These are phyloP conservation scores for Boletus coccyginus DNA, from an alignment of 768 basidiomycete genomes.

Conservation along the genomic window DNA sequence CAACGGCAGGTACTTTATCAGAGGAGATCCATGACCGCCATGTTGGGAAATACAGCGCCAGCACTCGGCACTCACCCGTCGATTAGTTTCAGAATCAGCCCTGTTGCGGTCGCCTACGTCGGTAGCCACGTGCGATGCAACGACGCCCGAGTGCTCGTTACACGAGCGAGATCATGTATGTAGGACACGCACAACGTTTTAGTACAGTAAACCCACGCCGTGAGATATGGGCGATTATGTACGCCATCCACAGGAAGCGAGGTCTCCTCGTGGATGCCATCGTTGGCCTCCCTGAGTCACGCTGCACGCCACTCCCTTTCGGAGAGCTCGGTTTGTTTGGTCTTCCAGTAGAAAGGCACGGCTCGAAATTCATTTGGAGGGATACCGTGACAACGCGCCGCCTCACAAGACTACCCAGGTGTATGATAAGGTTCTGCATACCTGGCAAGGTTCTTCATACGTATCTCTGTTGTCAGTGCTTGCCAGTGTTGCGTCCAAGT, in stretches of 20 bases:
- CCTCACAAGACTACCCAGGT: too few relatives aligned
- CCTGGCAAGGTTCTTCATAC: too few relatives aligned
- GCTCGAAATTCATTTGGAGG: neutral
- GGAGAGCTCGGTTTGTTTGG: too few relatives aligned
- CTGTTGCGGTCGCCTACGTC: neutral
- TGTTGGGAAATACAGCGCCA: conserved; percentile 1
- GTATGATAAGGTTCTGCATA: too few relatives aligned
- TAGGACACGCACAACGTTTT: conserved; percentile 10
- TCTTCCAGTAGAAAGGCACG: neutral
- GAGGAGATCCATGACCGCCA: conserved; percentile 1
- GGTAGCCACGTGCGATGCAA: neutral
- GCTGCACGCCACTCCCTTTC: neutral
- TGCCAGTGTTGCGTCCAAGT: too few relatives aligned
- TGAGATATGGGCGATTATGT: conserved; percentile 17
- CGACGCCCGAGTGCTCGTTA: neutral
- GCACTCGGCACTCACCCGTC: neutral
- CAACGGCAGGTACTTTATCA: conserved; percentile 27
- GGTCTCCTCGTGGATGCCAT: conserved; percentile 28
- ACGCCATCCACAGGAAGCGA: conserved; percentile 24
- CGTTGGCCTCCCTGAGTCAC: conserved; percentile 7
- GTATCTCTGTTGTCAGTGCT: too few relatives aligned
- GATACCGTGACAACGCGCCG: neutral
- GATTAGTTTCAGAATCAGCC: neutral
- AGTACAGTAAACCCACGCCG: conserved; percentile 14
- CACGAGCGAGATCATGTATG: conserved; percentile 2